A percentile compares a stretch with the other conserved stretches of the same genome.
Evolutionary conservation across 306 rosid genomes (phyloP).

Genomic region (Carpinus fangiana): DNA sequence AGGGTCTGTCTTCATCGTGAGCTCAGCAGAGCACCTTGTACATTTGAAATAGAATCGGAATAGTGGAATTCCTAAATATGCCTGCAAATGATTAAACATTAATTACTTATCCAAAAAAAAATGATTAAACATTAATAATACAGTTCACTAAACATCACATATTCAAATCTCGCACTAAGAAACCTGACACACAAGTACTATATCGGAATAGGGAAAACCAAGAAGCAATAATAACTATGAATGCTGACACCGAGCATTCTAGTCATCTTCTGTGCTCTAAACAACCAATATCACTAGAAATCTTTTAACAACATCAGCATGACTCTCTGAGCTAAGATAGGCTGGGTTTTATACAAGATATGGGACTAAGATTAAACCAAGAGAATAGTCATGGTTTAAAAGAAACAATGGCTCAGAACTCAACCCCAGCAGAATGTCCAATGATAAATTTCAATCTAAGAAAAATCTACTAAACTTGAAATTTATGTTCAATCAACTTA

Average conservation of each 20-base stretch:
- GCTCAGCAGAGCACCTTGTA: slow-evolving; percentile 85
- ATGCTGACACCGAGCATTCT: neutral
- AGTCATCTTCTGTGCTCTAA: neutral
- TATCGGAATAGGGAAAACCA: neutral
- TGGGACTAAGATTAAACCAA: neutral
- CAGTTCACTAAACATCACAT: neutral
- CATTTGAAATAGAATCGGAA: slow-evolving; percentile 89
- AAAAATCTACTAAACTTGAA: neutral
- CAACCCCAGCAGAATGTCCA: neutral
- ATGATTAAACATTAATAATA: neutral
- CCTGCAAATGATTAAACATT: slow-evolving; percentile 45
- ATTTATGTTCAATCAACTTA: neutral
- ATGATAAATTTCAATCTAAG: neutral
- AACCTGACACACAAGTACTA: neutral
- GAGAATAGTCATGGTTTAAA: neutral
- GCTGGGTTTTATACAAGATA: neutral
- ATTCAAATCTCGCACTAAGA: slow-evolving; percentile 17
- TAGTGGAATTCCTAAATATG: slow-evolving; percentile 82
- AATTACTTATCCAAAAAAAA: too few species aligned
- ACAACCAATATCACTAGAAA: neutral
- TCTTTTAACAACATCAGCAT: neutral
- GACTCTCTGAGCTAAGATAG: neutral
- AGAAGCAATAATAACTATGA: neutral
- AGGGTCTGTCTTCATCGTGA: slow-evolving; percentile 86
- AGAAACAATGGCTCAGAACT: neutral